These are phyloP conservation scores for Aegilops speltoides DNA, from an alignment of 176 grass and related monocot species.

Conservation along the genomic window DNA sequence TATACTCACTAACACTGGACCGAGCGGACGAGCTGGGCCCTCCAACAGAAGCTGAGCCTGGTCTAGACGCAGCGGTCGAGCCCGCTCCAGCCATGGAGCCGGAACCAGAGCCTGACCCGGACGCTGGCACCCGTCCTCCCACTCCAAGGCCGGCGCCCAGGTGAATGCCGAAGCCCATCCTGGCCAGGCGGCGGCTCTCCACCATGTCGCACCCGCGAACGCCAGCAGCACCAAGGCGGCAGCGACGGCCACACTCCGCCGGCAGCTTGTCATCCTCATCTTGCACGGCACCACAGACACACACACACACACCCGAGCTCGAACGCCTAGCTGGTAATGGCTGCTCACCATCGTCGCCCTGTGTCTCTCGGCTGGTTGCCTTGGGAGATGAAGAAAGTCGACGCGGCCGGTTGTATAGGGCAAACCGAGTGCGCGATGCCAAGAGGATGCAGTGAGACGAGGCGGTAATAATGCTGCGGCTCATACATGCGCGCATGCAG, in stretches of 20 bases:
- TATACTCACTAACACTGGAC: too few relatives aligned
- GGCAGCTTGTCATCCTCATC: conserved; percentile 29
- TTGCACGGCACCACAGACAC: not conserved
- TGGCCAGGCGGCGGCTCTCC: conserved; percentile 32
- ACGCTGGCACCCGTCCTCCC: conserved; percentile 23
- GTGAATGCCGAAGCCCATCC: conserved; percentile 45
- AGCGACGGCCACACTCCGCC: not conserved
- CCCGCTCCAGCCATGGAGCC: conserved; percentile 21
- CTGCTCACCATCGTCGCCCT: not conserved
- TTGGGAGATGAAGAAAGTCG: not conserved
- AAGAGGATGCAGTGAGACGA: not conserved
- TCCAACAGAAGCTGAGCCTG: conserved; percentile 27
- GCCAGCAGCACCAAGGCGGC: conserved; percentile 24
- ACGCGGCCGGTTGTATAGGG: conserved; percentile 2
- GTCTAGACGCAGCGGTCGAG: conserved; percentile 27
- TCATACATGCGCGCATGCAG: too few relatives aligned
- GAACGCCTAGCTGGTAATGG: not conserved
- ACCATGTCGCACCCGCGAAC: not conserved
- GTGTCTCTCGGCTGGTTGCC: not conserved
- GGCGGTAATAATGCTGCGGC: too few relatives aligned
- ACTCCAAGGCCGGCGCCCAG: conserved; percentile 4
- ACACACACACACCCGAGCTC: too few relatives aligned
- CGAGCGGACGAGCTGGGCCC: conserved; percentile 37
- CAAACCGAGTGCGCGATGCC: not conserved
- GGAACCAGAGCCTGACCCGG: conserved; percentile 4